Evolutionary conservation across 805 yeast genomes (phyloP).

Genomic region (Candida chauliodis): DNA sequence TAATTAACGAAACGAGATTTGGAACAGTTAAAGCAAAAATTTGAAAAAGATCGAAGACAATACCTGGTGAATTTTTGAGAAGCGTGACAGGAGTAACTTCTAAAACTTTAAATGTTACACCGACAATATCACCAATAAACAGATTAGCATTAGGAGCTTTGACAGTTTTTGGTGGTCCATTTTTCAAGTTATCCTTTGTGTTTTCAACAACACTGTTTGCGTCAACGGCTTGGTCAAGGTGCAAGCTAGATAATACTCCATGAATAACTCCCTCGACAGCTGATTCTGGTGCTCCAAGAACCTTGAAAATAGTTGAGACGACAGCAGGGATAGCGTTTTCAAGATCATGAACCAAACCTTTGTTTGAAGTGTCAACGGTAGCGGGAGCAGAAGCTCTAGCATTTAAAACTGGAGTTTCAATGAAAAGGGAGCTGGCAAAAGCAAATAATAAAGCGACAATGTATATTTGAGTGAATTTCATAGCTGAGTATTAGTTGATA

Average conservation of each 20-base stretch:
- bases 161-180: not conserved
- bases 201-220: not conserved
- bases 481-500: too few species aligned
- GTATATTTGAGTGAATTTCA: slow-evolving; percentile 1
- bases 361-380: not conserved
- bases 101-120: slow-evolving; percentile 3
- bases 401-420: too few species aligned
- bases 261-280: not conserved
- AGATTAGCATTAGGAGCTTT: not conserved
- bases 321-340: slow-evolving; percentile 2
- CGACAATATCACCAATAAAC: not conserved
- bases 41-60: not conserved
- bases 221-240: too few species aligned
- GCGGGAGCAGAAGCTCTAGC: too few species aligned
- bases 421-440: not conserved
- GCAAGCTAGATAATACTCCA: too few species aligned
- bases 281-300: not conserved
- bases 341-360: not conserved
- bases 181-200: not conserved
- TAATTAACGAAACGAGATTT: slow-evolving; percentile 2
- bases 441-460: not conserved
- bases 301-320: slow-evolving; percentile 1
- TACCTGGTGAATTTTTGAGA: not conserved
- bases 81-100: not conserved
- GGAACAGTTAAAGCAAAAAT: slow-evolving; percentile 3